Evolutionary conservation across 1,139 yeast species (phyloP), one percentile per base, ranked within the genome.

Genomic region (Candida sp.): DNA sequence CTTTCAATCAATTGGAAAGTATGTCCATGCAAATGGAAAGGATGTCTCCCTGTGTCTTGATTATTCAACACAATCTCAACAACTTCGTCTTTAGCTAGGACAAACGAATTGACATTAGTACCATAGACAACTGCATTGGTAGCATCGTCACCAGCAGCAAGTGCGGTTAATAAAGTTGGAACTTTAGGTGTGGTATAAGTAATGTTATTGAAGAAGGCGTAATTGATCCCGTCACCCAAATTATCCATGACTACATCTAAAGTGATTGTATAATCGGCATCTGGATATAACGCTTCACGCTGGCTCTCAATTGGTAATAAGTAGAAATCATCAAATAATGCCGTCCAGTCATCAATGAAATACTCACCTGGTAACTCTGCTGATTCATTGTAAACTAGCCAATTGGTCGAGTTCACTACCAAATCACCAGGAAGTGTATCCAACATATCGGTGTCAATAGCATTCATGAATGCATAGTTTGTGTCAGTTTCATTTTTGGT

Each of bases 21-120:
- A 63, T 87, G 95, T 30, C 97, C 97, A 55, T 89, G 97, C 54
- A 89, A 68, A 61, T 89, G 97, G 83, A 90, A 87, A 12, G 97
- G 96, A 64, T 89, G 96, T 49, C 80, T 79, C 66, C 95, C 95
- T 43, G 90, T 87, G 63, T 88, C 96, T 47, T 69, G 63, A 48
- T 88, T 85, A 60, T 87, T 87, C 38, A 89, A 63, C 8, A 86
- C 79, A 45, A 89, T 68, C 54, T 88, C 95, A 39, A 88, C 77
- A 40, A 82, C 69, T 45, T 84, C 90, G 48, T 79, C 77, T 30
- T 73, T 64, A 55, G 80, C 81, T 39, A 86, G 68, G 5, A 85
- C 79, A 62, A 73, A 79, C 0, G 87, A 60, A 56, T 84, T 75
- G 35, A 85, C 78, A 59, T 85, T 85, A 33, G 84, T 72, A 43